Evolutionary conservation across 139 green algal species (phyloP), one percentile per base, ranked within the genome.

Genomic region (Volvox reticuliferus): DNA sequence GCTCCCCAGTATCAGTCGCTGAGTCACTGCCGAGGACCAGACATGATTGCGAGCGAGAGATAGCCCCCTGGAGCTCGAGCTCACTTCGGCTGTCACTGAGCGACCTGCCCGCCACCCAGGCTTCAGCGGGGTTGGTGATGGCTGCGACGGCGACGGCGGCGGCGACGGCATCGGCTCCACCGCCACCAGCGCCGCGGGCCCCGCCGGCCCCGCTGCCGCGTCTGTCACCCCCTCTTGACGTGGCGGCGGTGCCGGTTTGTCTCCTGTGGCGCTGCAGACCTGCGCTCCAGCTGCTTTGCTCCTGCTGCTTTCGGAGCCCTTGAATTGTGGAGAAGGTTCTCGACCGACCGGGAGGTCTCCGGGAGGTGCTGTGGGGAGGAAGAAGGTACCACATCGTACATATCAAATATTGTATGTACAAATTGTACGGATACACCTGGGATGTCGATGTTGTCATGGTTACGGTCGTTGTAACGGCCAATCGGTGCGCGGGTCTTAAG

Each of bases 241-340:
- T n/a, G n/a, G 24, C 2, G 76, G 76, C 76, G 5, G 76, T 5
- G 33, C 63, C 35, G 19, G 36, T 63, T 44, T 37, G 78, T 12
- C 79, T 50, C 79, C 9, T 9, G 79, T 50, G 50, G 2, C 81
- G 61, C 20, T 50, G 61, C 61, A 87, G 81, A 13, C 81, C 81
- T 0, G 61, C 81, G 30, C 30, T 61, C 81, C 81, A 87, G 30
- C 30, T 87, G 30, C 17, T 77, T 19, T 30, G 81, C 17, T 87
- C 81, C 78, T 84, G 78, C 17, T 30, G n/a, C 65, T 12, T 12
- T 2, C 61, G 30, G 0, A 32, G 61, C 0, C 81, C 61, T 2
- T 61, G 81, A 13, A 87, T 62, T 32, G 61, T 71, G 61, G n/a
- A 62, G 81, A 87, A 76, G 21, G 61, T 87, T 5, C 61, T 62